Conservation (phyloP, 306 rosid genomes). For the Sindora glabra region DNA sequence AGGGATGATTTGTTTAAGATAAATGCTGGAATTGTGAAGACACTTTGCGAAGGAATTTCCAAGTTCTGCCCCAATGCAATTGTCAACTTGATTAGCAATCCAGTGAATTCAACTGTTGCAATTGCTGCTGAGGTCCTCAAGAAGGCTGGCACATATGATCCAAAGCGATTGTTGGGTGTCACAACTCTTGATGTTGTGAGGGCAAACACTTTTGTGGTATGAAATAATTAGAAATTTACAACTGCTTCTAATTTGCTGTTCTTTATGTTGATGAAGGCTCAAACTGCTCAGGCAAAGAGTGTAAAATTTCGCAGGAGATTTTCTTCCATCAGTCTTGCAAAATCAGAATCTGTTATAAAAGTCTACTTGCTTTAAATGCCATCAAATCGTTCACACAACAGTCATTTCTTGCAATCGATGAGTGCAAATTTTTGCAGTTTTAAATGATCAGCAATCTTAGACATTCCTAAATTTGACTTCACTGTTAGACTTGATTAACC, state of each 20-base stretch:
- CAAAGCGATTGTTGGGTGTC: slow-evolving; percentile 85
- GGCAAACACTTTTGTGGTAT: slow-evolving; percentile 95
- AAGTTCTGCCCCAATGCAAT: slow-evolving; percentile 76
- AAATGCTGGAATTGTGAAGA: slow-evolving; percentile 89
- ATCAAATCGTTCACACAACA: neutral
- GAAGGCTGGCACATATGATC: slow-evolving; percentile 86
- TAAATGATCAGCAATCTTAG: neutral
- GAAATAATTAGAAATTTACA: neutral
- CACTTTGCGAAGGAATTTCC: slow-evolving; percentile 79
- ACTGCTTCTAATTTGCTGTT: neutral
- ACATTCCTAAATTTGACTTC: neutral
- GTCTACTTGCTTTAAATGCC: neutral
- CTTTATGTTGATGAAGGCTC: neutral
- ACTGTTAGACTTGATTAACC: neutral
- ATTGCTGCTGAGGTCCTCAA: slow-evolving; percentile 96
- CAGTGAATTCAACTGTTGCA: slow-evolving; percentile 91
- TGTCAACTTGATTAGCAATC: slow-evolving; percentile 95
- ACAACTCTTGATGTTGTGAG: slow-evolving; percentile 86
- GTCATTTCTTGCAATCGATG: no score
- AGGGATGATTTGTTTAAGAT: slow-evolving; percentile 91
- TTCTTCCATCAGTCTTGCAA: no score
- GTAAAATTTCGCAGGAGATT: no score
- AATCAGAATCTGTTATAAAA: neutral
- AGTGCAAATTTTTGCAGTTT: neutral
- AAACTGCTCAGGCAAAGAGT: neutral